Evolutionary conservation across 2,329 filamentous ascomycete species (phyloP).

Genomic region (Nigrospora sphaerica): DNA sequence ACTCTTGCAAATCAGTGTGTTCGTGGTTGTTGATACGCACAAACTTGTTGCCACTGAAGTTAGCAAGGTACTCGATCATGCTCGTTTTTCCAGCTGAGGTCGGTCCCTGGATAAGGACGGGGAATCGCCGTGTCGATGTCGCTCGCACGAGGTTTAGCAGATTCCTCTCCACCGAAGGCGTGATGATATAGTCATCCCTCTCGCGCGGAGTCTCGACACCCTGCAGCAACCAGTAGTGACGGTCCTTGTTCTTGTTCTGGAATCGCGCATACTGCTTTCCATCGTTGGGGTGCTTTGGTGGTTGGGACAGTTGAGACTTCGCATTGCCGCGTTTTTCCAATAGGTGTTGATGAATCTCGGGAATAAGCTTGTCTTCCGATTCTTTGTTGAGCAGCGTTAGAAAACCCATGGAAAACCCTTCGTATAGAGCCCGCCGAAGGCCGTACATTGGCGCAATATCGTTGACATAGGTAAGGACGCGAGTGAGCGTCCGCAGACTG

Average conservation of each 20-base stretch:
- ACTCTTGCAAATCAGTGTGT: slow-evolving; percentile 96
- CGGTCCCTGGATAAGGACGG: slow-evolving; percentile 90
- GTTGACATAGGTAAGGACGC: slow-evolving; percentile 80
- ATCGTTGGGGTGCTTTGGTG: slow-evolving; percentile 70
- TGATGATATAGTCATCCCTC: slow-evolving; percentile 90
- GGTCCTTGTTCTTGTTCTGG: slow-evolving; percentile 51
- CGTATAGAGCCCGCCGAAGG: slow-evolving; percentile 76
- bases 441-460: slow-evolving; percentile 81
- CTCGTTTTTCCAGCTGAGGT: slow-evolving; percentile 98
- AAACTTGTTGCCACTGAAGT: slow-evolving; percentile 92
- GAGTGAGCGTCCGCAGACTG: slow-evolving; percentile 87
- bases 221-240: slow-evolving; percentile 85
- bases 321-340: slow-evolving; percentile 63
- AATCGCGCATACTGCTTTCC: slow-evolving; percentile 75
- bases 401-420: slow-evolving; percentile 98
- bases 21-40: slow-evolving; percentile 99
- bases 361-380: slow-evolving; percentile 72
- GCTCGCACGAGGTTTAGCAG: slow-evolving; percentile 90
- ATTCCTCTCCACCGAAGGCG: slow-evolving; percentile 89
- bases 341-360: slow-evolving; percentile 74
- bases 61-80: slow-evolving; percentile 99
- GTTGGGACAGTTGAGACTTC: slow-evolving; percentile 68
- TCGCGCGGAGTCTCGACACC: slow-evolving; percentile 61
- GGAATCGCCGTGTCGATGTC: slow-evolving; percentile 84
- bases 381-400: slow-evolving; percentile 77